Evolutionary conservation across 2,329 filamentous ascomycete genomes (phyloP).

Genomic region (Fusarium fracticaudum): DNA sequence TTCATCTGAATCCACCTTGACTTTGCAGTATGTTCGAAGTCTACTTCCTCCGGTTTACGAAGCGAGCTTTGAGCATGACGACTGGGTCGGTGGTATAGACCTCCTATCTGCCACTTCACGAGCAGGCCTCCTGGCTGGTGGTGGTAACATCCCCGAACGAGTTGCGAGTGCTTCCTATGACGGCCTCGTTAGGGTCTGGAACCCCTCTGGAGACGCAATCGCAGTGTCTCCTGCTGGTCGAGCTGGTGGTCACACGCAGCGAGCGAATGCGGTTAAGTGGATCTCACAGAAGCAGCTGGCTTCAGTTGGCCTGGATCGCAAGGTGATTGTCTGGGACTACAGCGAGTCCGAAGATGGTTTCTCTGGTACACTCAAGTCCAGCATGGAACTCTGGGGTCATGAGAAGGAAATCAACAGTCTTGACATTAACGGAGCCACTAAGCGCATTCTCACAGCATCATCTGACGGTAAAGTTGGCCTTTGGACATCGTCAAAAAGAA

Average conservation of each 20-base stretch:
- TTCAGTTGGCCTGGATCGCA: slow-evolving; percentile 85
- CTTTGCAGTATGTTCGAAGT: slow-evolving; percentile 92
- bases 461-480: slow-evolving; percentile 86
- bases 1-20: slow-evolving; percentile 86
- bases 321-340: slow-evolving; percentile 91
- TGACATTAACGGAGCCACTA: slow-evolving; percentile 76
- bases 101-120: slow-evolving; percentile 75
- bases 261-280: slow-evolving; percentile 86
- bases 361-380: slow-evolving; percentile 72
- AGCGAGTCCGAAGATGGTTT: slow-evolving; percentile 70
- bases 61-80: slow-evolving; percentile 94
- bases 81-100: slow-evolving; percentile 93
- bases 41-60: slow-evolving; percentile 89
- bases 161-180: slow-evolving; percentile 96
- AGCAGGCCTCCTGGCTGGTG: slow-evolving; percentile 60
- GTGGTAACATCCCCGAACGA: slow-evolving; percentile 52
- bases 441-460: slow-evolving; percentile 85
- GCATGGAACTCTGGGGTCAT: slow-evolving; percentile 87
- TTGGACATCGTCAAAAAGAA: slow-evolving; percentile 84
- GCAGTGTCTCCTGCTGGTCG: slow-evolving; percentile 75
- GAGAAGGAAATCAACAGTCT: slow-evolving; percentile 77
- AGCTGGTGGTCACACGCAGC: slow-evolving; percentile 78
- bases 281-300: slow-evolving; percentile 80
- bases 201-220: slow-evolving; percentile 84
- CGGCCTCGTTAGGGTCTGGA: slow-evolving; percentile 88